Evolutionary conservation across 1,284 basidiomycete species (phyloP), one percentile per base, ranked within the genome.

Genomic region (Ceratorhiza oryzae-sativae): DNA sequence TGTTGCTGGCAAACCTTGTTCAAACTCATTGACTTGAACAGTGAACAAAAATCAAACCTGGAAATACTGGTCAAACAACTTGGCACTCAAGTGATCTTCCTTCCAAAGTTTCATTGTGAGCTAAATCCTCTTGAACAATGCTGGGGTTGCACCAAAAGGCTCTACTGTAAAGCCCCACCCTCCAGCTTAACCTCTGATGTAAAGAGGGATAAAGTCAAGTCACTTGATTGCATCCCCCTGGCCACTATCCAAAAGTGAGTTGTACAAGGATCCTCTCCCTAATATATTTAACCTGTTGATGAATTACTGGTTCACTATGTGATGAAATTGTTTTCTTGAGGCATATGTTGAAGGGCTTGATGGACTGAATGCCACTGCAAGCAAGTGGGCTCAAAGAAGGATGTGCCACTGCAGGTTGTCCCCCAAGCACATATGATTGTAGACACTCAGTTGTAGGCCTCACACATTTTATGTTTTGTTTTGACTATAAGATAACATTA

Each of bases 41-140:
- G 30, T 12, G 49, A 15, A 25, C 49, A 53, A 27, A 79, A 9
- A 78, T 77, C 67, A 76, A 67, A 13, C 73, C 72, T 81, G 0
- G 76, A 79, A 59, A 61, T 42, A 51, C 15, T 63, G 1, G 77
- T 76, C 46, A 58, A 73, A 25, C 42, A 34, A 3, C 72, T 74
- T 15, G 78, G 80, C 13, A 79, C 80, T 51, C 45, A 45, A 12
- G 71, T 70, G 23, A 27, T 73, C 41, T 80, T 79, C 80, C 65
- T 76, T 2, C 80, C 78, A 3, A 81, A 80, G 67, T 82, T 78
- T 72, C 80, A 82, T 67, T 81, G 80, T 74, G 77, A 81, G 67
- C 76, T 81, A 8, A 81, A 81, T 71, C 79, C 77, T 27, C 81
- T 81, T 65, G 76, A 79, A 62, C 78, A 77, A 58, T 80, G 79